A percentile compares a stretch with the other conserved stretches of the same genome.
Conservation (phyloP, 305 asterid species). For the Fraxinus greggii region DNA sequence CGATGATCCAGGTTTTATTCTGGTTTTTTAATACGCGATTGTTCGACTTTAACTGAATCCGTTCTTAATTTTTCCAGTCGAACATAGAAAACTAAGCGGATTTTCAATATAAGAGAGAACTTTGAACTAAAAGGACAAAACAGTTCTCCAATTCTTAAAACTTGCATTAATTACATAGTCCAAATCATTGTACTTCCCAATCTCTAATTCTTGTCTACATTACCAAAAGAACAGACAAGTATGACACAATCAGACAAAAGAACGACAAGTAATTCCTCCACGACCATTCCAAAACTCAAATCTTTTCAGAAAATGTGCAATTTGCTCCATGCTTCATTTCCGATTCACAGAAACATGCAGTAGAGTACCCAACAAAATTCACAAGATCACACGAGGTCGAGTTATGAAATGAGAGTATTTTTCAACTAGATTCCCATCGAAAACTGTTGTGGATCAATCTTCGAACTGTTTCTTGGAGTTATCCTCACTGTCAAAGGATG, state of each 20-base stretch:
- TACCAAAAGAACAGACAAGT: background rate
- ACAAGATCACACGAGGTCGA: background rate
- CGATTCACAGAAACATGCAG: background rate
- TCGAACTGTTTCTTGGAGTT: constrained; percentile 23
- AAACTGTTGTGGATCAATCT: constrained; percentile 4
- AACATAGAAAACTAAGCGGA: background rate
- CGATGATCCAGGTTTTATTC: background rate
- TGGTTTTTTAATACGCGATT: background rate
- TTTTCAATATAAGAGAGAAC: background rate
- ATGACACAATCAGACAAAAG: background rate
- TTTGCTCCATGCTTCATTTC: background rate
- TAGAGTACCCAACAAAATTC: background rate
- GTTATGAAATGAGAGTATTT: background rate
- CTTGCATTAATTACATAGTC: background rate
- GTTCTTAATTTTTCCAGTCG: background rate
- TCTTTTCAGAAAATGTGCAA: background rate
- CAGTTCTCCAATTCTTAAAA: background rate
- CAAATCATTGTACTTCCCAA: background rate
- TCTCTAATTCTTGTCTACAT: background rate
- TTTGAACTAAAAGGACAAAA: background rate
- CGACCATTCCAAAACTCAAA: background rate
- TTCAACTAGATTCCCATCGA: background rate
- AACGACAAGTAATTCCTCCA: background rate
- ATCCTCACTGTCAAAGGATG: constrained; percentile 36
- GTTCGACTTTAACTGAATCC: background rate